A percentile compares a stretch with the other conserved stretches of the same genome.
These are phyloP conservation scores for Hyphodiscus hymeniophilus DNA, from an alignment of 495 filamentous ascomycete genomes.

Conservation along the genomic window DNA sequence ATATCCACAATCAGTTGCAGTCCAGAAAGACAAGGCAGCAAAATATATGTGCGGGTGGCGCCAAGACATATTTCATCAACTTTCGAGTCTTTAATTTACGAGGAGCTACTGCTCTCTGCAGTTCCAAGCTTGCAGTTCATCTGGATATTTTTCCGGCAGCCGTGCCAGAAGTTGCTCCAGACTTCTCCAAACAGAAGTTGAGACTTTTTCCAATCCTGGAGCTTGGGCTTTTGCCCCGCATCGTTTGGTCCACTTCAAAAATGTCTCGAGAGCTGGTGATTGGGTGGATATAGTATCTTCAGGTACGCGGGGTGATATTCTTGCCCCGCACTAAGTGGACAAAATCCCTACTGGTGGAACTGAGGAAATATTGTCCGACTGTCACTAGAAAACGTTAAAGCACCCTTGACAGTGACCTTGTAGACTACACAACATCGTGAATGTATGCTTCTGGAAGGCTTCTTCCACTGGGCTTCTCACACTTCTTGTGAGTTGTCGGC, in stretches of 20 bases:
- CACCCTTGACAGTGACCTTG: background rate
- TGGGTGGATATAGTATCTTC: background rate
- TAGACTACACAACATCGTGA: background rate
- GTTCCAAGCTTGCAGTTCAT: background rate
- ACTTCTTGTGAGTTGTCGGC: slow-evolving; percentile 1
- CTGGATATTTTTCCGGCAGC: slow-evolving; percentile 21
- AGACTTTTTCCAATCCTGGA: background rate
- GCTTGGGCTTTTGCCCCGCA: slow-evolving; percentile 6
- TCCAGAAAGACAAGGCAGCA: slow-evolving; percentile 3
- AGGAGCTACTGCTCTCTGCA: background rate
- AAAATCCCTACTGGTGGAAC: slow-evolving; percentile 14
- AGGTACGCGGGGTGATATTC: slow-evolving; percentile 7
- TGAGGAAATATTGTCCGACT: background rate
- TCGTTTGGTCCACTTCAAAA: slow-evolving; percentile 1
- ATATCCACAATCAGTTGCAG: background rate
- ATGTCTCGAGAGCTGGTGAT: background rate
- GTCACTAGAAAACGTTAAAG: background rate
- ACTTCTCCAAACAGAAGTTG: slow-evolving; percentile 10
- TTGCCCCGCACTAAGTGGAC: background rate
- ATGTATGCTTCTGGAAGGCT: too few relatives aligned
- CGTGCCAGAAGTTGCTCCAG: slow-evolving; percentile 2
- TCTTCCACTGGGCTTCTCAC: too few relatives aligned
- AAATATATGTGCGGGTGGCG: background rate
- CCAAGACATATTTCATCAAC: slow-evolving; percentile 11
- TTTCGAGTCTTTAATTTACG: background rate